phyloP scores from a whole-genome alignment of 805 yeast genomes.

The Saccharomycopsis sp. region DNA sequence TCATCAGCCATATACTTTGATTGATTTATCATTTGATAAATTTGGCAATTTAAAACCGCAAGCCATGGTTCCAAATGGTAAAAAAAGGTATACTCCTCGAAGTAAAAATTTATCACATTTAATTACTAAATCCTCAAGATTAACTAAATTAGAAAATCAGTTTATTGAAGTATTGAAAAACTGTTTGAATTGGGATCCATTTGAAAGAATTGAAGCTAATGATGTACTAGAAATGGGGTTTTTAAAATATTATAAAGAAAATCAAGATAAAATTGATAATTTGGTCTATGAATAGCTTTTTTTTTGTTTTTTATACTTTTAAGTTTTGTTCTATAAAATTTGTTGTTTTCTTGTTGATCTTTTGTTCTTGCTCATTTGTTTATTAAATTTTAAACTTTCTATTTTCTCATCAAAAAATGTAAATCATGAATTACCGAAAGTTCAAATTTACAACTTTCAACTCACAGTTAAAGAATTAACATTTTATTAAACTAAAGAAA shows the following conservation, averaged over 20 bases:
- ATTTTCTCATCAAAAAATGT: no score
- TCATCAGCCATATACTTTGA: conserved; percentile 9
- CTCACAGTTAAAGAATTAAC: no score
- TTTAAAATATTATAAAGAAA: not conserved
- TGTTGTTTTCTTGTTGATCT: not conserved
- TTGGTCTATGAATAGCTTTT: not conserved
- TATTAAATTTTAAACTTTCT: not conserved
- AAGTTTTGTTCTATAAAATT: not conserved
- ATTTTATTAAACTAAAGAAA: no score
- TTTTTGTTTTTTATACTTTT: not conserved
- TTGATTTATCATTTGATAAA: conserved; percentile 13
- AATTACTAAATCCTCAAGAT: not conserved
- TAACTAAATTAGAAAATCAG: not conserved
- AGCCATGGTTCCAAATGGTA: conserved; percentile 3
- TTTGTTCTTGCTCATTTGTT: not conserved
- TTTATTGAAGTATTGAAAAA: not conserved
- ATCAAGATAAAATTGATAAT: not conserved
- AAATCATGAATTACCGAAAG: no score
- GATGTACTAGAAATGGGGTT: conserved; percentile 4
- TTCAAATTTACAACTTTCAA: no score
- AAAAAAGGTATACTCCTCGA: conserved; percentile 1
- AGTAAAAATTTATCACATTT: not conserved
- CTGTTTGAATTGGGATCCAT: conserved; percentile 22
- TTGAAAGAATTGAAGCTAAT: conserved; percentile 22
- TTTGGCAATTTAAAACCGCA: conserved; percentile 7